Conservation (phyloP, 179 eudicot species). For the Beta lomatogona region DNA sequence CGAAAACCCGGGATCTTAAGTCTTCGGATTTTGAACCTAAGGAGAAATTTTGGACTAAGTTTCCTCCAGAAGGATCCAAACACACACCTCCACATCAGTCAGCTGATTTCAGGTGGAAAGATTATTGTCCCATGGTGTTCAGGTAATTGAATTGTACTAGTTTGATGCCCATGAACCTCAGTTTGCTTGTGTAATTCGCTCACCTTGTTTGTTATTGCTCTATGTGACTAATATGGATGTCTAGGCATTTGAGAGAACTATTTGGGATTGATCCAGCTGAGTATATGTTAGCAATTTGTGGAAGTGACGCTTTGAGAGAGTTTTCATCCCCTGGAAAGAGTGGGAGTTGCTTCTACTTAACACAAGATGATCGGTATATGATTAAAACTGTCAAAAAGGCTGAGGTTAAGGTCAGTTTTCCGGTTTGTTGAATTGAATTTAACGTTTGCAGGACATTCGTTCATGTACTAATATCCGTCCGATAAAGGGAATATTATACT, state of each 20-base stretch:
- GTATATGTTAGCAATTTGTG: slow-evolving; percentile 97
- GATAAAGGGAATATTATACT: not conserved
- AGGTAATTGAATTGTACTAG: slow-evolving; percentile 46
- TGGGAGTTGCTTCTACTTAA: slow-evolving; percentile 90
- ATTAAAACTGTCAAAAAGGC: slow-evolving; percentile 94
- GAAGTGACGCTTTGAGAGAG: slow-evolving; percentile 87
- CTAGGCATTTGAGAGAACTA: slow-evolving; percentile 74
- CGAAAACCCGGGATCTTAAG: slow-evolving; percentile 61
- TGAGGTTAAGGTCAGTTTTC: slow-evolving; percentile 86
- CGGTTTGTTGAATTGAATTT: not conserved
- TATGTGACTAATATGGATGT: slow-evolving; percentile 11
- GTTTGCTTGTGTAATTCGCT: slow-evolving; percentile 13
- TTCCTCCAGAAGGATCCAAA: slow-evolving; percentile 86
- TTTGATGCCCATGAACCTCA: not conserved
- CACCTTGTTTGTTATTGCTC: slow-evolving; percentile 21
- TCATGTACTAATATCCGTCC: not conserved
- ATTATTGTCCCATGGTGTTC: slow-evolving; percentile 95
- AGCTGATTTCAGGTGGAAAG: slow-evolving; percentile 87
- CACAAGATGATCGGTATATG: slow-evolving; percentile 96
- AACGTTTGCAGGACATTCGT: not conserved
- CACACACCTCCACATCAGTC: slow-evolving; percentile 90
- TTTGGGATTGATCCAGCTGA: slow-evolving; percentile 94
- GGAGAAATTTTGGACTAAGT: slow-evolving; percentile 84
- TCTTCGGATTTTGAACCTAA: slow-evolving; percentile 81
- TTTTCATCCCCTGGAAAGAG: slow-evolving; percentile 98